phyloP scores from a whole-genome alignment of 306 rosid genomes.

The Cajanus cajan region DNA sequence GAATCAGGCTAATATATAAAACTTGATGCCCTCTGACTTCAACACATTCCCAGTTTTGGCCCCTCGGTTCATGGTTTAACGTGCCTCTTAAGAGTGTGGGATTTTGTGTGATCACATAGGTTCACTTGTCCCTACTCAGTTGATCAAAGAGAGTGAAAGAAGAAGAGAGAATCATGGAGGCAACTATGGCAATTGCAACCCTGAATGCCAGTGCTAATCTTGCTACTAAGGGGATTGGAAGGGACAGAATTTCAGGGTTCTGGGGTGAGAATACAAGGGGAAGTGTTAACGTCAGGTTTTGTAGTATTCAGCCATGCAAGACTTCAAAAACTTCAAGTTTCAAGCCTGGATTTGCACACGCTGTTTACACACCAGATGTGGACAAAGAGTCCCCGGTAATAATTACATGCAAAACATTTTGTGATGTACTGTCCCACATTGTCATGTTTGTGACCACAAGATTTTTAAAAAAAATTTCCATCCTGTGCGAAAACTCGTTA shows the following conservation, averaged over 20 bases:
- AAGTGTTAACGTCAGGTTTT: constrained; percentile 36
- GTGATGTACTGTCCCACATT: too few species aligned
- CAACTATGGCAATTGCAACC: constrained; percentile 45
- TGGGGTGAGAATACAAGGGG: constrained; percentile 62
- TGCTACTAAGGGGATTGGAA: background rate
- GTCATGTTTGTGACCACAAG: too few species aligned
- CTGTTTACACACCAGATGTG: constrained; percentile 60
- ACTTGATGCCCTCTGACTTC: background rate
- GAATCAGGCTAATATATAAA: background rate
- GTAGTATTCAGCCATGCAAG: constrained; percentile 29
- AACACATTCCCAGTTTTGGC: background rate
- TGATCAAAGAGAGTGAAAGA: background rate
- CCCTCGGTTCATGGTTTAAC: background rate
- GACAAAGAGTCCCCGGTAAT: constrained; percentile 44
- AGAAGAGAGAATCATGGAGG: constrained; percentile 49
- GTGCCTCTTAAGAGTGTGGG: background rate
- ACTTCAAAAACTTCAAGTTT: constrained; percentile 24
- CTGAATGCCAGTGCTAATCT: constrained; percentile 42
- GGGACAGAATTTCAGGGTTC: constrained; percentile 37
- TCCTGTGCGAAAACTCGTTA: too few species aligned
- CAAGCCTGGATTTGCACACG: constrained; percentile 44
- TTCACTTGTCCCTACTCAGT: background rate
- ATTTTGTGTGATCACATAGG: background rate
- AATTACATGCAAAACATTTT: background rate
- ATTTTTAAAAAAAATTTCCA: too few species aligned